Evolutionary conservation across 2,329 filamentous ascomycete species (phyloP).

Genomic region (Alternaria gansuensis): DNA sequence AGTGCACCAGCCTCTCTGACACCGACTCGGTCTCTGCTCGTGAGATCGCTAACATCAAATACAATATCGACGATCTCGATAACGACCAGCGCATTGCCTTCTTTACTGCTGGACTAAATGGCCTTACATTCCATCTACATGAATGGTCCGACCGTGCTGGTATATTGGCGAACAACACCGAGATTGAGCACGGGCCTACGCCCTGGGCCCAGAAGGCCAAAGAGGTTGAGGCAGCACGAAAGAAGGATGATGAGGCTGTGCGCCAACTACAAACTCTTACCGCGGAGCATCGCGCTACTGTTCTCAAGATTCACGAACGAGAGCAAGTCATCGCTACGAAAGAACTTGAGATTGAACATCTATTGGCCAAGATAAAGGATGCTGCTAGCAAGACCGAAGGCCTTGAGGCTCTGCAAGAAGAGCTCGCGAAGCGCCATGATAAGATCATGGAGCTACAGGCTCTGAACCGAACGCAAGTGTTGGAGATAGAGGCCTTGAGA

Average conservation of each 20-base stretch:
- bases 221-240: conserved; percentile 83
- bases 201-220: conserved; percentile 87
- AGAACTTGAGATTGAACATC: conserved; percentile 83
- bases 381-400: conserved; percentile 38
- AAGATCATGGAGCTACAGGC: conserved; percentile 35
- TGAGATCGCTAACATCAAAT: conserved; percentile 13
- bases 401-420: conserved; percentile 32
- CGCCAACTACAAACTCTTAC: conserved; percentile 83
- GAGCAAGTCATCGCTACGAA: conserved; percentile 75
- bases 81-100: conserved; percentile 14
- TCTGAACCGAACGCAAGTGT: conserved; percentile 27
- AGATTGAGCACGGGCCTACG: conserved; percentile 73
- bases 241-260: conserved; percentile 80
- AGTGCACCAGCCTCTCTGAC: conserved; percentile 17
- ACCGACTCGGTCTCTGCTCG: conserved; percentile 11
- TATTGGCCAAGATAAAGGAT: conserved; percentile 68
- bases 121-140: conserved; percentile 10
- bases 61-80: conserved; percentile 19
- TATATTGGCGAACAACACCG: conserved; percentile 56
- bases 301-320: conserved; percentile 71
- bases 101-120: conserved; percentile 11
- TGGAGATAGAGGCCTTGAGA: conserved; percentile 32
- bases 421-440: conserved; percentile 30
- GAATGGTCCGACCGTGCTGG: conserved; percentile 70
- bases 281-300: conserved; percentile 80